Evolutionary conservation across 2,329 filamentous ascomycete genomes (phyloP).

Genomic region (Cordyceps farinosa): DNA sequence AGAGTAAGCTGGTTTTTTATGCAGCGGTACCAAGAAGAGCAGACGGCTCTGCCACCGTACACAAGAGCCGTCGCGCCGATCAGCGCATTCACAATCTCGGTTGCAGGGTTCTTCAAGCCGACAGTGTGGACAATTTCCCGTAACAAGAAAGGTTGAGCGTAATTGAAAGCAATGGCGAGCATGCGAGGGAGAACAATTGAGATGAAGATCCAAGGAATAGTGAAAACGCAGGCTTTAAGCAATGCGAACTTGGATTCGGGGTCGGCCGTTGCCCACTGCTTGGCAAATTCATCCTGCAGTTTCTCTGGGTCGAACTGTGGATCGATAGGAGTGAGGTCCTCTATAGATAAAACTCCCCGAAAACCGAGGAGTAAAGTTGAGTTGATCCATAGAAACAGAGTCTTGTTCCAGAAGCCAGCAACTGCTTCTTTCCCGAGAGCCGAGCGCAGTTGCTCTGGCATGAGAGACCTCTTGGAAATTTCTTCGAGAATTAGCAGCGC

Average conservation of each 20-base stretch:
- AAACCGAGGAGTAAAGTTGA: not conserved
- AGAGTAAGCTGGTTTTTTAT: not conserved
- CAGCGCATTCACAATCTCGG: not conserved
- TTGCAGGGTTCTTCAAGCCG: not conserved
- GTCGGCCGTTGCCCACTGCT: too few relatives aligned
- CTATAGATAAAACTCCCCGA: not conserved
- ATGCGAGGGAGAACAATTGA: not conserved
- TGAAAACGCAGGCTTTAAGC: not conserved
- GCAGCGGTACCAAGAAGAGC: not conserved
- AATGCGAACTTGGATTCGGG: not conserved
- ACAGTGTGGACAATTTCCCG: not conserved
- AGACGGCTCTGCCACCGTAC: not conserved
- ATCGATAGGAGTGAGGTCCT: not conserved
- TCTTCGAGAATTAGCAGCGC: slow-evolving; percentile 31
- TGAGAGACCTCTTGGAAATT: slow-evolving; percentile 24
- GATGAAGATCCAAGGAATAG: not conserved
- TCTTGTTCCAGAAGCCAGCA: slow-evolving; percentile 20
- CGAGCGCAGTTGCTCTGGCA: not conserved
- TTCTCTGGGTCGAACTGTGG: not conserved
- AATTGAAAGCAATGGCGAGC: not conserved
- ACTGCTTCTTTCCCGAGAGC: slow-evolving; percentile 22
- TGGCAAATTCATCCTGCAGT: not conserved
- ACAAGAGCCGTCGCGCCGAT: too few relatives aligned
- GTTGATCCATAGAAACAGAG: not conserved
- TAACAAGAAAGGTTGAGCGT: slow-evolving; percentile 2